Percentiles rank a stretch among this genome's conserved stretches.
Evolutionary conservation across 768 basidiomycete species (phyloP).

Genomic region (Naganishia friedmannii): DNA sequence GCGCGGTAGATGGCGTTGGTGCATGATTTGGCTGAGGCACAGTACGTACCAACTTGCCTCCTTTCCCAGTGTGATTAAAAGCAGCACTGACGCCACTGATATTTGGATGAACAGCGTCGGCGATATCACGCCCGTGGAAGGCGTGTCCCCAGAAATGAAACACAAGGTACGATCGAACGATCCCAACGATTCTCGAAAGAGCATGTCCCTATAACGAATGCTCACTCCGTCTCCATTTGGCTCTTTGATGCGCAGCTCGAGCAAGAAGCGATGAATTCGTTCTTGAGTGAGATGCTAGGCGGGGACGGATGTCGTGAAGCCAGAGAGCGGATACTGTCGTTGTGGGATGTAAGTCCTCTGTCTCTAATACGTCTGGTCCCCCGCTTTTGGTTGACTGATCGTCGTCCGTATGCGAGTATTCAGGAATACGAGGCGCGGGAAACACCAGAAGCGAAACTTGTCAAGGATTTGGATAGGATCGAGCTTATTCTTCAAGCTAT

Average conservation of each 20-base stretch:
- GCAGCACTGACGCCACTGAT: neutral
- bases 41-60: slow-evolving; percentile 53
- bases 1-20: slow-evolving; percentile 79
- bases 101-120: slow-evolving; percentile 61
- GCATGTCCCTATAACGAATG: no score
- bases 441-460: slow-evolving; percentile 52
- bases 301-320: slow-evolving; percentile 47
- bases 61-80: neutral
- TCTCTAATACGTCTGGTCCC: neutral
- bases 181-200: no score
- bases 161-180: slow-evolving; percentile 58
- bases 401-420: neutral
- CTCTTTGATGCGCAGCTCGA: slow-evolving; percentile 36
- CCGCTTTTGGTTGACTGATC: neutral
- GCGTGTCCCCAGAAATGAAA: slow-evolving; percentile 78
- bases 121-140: slow-evolving; percentile 87
- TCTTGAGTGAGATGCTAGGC: slow-evolving; percentile 78
- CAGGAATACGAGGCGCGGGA: slow-evolving; percentile 52
- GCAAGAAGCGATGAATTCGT: slow-evolving; percentile 85
- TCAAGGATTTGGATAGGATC: slow-evolving; percentile 53
- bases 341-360: slow-evolving; percentile 48
- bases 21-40: slow-evolving; percentile 95
- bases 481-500: slow-evolving; percentile 51
- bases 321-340: slow-evolving; percentile 43
- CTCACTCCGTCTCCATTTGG: no score